Evolutionary conservation across 2,329 filamentous ascomycete species (phyloP).

Genomic region (Dothideomycetes sp.): DNA sequence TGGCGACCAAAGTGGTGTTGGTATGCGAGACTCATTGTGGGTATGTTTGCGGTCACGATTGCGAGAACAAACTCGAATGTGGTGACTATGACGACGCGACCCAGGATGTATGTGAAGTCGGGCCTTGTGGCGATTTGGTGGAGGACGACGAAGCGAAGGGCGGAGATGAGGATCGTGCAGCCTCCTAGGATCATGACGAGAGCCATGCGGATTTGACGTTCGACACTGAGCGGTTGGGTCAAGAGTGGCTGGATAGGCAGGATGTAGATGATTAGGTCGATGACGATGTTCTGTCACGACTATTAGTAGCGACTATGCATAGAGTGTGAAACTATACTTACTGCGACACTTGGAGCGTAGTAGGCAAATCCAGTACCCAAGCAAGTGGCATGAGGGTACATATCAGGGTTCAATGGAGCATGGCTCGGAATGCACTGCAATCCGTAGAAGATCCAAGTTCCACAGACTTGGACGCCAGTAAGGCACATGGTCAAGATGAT

Average conservation of each 20-base stretch:
- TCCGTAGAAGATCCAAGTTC: not conserved
- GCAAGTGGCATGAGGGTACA: not conserved
- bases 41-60: not conserved
- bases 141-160: not conserved
- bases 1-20: not conserved
- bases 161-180: not conserved
- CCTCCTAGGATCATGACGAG: not conserved
- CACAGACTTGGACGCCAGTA: not conserved
- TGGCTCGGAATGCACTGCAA: not conserved
- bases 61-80: not conserved
- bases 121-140: not conserved
- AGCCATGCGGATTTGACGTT: not conserved
- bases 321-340: not conserved
- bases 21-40: not conserved
- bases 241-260: not conserved
- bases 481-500: not conserved
- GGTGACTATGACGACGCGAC: not conserved
- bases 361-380: not conserved
- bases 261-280: not conserved
- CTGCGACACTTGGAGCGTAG: not conserved
- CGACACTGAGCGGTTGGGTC: no score
- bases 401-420: not conserved
- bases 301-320: not conserved
- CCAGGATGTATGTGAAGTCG: slow-evolving; percentile 1
- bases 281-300: not conserved